Percentiles rank a stretch among this genome's conserved stretches.
Conservation (phyloP, 2,329 filamentous ascomycete genomes). For the Didymella keratinophila region DNA sequence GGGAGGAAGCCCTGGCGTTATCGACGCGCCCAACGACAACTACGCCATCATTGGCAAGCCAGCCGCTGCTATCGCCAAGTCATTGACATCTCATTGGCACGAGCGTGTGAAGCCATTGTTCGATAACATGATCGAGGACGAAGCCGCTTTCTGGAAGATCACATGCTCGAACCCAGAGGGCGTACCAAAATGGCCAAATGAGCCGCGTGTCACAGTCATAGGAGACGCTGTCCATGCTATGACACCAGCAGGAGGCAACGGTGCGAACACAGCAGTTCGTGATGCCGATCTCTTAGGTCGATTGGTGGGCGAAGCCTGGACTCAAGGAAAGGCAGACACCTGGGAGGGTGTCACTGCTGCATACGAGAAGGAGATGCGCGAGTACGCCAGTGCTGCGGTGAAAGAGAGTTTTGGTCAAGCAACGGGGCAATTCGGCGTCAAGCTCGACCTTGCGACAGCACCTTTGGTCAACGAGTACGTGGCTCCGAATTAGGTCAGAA, state of each 20-base stretch:
- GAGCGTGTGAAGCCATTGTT: conserved; percentile 64
- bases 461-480: conserved; percentile 30
- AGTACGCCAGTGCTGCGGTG: conserved; percentile 54
- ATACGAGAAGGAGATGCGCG: conserved; percentile 50
- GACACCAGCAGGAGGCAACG: conserved; percentile 57
- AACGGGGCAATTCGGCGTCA: conserved; percentile 22
- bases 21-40: conserved; percentile 66
- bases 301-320: conserved; percentile 41
- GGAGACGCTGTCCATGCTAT: conserved; percentile 58
- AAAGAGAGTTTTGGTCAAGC: conserved; percentile 59
- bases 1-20: conserved; percentile 64
- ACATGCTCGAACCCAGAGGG: conserved; percentile 68
- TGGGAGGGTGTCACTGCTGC: conserved; percentile 47
- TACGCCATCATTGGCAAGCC: conserved; percentile 64
- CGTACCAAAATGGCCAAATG: conserved; percentile 67
- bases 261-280: conserved; percentile 56
- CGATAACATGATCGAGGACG: conserved; percentile 63
- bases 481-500: conserved; percentile 23
- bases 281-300: conserved; percentile 54
- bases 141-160: conserved; percentile 73
- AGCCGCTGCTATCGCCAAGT: conserved; percentile 66
- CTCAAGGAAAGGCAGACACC: conserved; percentile 30
- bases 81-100: conserved; percentile 64
- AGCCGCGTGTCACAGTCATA: conserved; percentile 59
- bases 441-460: conserved; percentile 30